These are phyloP conservation scores for Termitomyces sp. DNA, from an alignment of 768 basidiomycete genomes.

Conservation along the genomic window DNA sequence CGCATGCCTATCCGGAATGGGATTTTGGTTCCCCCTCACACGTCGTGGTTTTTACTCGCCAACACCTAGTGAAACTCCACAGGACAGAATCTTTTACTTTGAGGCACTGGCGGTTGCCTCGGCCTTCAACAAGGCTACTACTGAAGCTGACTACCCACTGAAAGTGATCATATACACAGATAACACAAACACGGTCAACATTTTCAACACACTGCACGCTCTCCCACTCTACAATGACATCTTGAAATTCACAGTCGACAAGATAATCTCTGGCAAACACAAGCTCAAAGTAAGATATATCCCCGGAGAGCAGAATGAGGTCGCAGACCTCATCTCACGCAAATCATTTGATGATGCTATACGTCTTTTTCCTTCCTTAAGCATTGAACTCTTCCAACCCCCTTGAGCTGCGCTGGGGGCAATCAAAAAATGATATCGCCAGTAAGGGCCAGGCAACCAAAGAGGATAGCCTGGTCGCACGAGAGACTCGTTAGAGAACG, in stretches of 20 bases:
- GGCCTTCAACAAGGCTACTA: background rate
- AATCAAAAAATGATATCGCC: background rate
- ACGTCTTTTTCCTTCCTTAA: too few species aligned
- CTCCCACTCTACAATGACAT: background rate
- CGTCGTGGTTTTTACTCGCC: background rate
- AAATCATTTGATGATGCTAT: too few species aligned
- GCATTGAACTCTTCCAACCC: background rate
- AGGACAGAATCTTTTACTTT: background rate
- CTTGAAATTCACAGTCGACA: background rate
- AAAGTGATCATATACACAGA: background rate
- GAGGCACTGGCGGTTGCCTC: background rate
- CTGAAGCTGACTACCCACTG: background rate
- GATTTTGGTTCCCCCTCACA: background rate
- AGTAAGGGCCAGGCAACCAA: background rate
- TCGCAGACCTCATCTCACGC: background rate
- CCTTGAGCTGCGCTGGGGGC: background rate
- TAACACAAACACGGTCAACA: too few species aligned
- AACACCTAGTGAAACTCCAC: background rate
- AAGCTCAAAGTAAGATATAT: background rate
- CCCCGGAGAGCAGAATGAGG: background rate
- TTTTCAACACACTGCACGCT: background rate
- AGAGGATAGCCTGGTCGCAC: fast-evolving
- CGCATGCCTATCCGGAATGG: background rate
- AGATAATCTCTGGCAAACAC: fast-evolving
- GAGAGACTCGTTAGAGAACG: too few species aligned